phyloP scores from a whole-genome alignment of 2,329 filamentous ascomycete species.

The Aspergillus spinulosporus region DNA sequence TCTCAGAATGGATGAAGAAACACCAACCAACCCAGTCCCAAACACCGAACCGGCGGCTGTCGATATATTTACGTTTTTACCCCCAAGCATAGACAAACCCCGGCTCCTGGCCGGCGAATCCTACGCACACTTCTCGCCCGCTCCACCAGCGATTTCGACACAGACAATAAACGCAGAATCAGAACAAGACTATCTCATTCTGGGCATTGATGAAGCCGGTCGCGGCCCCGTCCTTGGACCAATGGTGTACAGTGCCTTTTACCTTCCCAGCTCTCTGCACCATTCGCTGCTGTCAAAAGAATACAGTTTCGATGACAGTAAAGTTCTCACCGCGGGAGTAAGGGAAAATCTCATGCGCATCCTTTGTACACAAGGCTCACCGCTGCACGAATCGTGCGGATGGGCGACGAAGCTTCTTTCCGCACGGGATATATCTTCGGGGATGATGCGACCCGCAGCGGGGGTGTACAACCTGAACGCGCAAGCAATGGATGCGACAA shows the following conservation, averaged over 20 bases:
- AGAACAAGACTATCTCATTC: conserved; percentile 45
- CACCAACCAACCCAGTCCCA: conserved; percentile 28
- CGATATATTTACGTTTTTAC: conserved; percentile 54
- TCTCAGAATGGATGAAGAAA: conserved; percentile 35
- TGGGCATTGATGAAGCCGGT: conserved; percentile 92
- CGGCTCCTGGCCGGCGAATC: conserved; percentile 64
- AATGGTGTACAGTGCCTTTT: conserved; percentile 71
- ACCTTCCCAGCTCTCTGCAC: conserved; percentile 64
- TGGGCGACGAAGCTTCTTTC: conserved; percentile 83
- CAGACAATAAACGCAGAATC: background rate
- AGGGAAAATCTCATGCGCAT: conserved; percentile 70
- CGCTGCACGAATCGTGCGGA: conserved; percentile 67
- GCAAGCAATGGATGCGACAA: conserved; percentile 90
- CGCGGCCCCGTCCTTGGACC: conserved; percentile 86
- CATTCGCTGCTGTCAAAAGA: conserved; percentile 73
- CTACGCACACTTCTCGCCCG: conserved; percentile 70
- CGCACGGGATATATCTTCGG: conserved; percentile 75
- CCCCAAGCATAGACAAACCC: conserved; percentile 65
- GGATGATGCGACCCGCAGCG: conserved; percentile 65
- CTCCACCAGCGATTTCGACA: conserved; percentile 61
- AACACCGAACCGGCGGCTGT: conserved; percentile 35
- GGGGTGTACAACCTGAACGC: conserved; percentile 86
- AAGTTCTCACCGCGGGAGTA: conserved; percentile 79
- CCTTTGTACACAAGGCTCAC: conserved; percentile 66
- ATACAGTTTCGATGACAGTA: conserved; percentile 93